phyloP scores from a whole-genome alignment of 192 early-diverging fungal species.

The Allomyces macrogynus region DNA sequence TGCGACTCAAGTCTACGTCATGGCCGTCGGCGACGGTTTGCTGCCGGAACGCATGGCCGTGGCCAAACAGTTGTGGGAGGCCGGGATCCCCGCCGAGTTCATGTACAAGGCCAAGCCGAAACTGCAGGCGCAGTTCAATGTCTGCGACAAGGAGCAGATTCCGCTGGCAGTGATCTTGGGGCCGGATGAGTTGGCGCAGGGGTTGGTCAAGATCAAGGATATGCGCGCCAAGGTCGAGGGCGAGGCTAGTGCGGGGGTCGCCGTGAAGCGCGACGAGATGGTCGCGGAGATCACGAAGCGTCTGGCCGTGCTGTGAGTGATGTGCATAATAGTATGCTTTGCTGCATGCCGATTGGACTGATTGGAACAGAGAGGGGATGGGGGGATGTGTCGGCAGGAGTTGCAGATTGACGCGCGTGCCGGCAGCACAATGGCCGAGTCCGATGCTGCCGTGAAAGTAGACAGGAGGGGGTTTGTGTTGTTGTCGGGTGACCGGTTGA shows the following conservation, averaged over 20 bases:
- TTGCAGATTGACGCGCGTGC: too few species aligned
- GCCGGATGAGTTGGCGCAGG: constrained; percentile 50
- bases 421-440: too few species aligned
- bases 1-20: constrained; percentile 68
- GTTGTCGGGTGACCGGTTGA: too few species aligned
- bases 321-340: too few species aligned
- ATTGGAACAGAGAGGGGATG: too few species aligned
- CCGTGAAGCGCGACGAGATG: constrained; percentile 34
- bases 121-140: constrained; percentile 53
- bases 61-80: constrained; percentile 77
- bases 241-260: constrained; percentile 26
- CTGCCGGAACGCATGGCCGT: constrained; percentile 77
- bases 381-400: too few species aligned
- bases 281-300: constrained; percentile 35
- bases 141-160: constrained; percentile 66
- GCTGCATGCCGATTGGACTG: too few species aligned
- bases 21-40: constrained; percentile 54
- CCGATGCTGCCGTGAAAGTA: too few species aligned
- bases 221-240: constrained; percentile 42
- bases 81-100: constrained; percentile 66
- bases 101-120: constrained; percentile 76
- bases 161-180: constrained; percentile 83
- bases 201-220: constrained; percentile 72
- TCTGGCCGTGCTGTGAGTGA: constrained; percentile 6
- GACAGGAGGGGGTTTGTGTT: too few species aligned